Conservation (phyloP, 495 filamentous ascomycete genomes). For the Rostrohypoxylon terebratum region DNA sequence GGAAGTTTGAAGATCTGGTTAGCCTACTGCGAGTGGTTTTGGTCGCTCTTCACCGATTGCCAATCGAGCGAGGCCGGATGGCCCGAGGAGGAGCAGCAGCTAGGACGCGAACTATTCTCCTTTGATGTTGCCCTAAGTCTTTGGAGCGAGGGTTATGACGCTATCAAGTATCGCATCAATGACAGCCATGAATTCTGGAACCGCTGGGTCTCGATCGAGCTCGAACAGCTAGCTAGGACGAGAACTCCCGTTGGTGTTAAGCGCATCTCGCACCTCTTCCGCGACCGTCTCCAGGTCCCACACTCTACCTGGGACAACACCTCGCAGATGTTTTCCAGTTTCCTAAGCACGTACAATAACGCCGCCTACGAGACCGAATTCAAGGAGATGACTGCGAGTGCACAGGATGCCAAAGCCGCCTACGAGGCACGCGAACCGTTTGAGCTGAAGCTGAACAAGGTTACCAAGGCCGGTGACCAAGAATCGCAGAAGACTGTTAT, state of each 20-base stretch:
- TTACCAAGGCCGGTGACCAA: slow-evolving; percentile 67
- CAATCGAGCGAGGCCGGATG: slow-evolving; percentile 70
- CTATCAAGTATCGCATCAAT: slow-evolving; percentile 81
- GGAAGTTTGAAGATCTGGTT: slow-evolving; percentile 88
- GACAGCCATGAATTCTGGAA: slow-evolving; percentile 94
- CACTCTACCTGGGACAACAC: slow-evolving; percentile 89
- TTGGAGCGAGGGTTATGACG: slow-evolving; percentile 81
- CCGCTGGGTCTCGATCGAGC: slow-evolving; percentile 73
- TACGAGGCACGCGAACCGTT: slow-evolving; percentile 75
- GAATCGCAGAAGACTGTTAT: slow-evolving; percentile 69
- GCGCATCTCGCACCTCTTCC: slow-evolving; percentile 75
- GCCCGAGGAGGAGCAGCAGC: slow-evolving; percentile 78
- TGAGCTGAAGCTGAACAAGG: slow-evolving; percentile 75
- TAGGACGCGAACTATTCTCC: slow-evolving; percentile 83
- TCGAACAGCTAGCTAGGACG: slow-evolving; percentile 65
- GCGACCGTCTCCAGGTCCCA: slow-evolving; percentile 78
- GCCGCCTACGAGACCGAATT: slow-evolving; percentile 82
- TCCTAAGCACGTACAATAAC: slow-evolving; percentile 81
- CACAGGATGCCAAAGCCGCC: slow-evolving; percentile 74
- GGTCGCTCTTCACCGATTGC: slow-evolving; percentile 76
- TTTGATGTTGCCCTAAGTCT: slow-evolving; percentile 79
- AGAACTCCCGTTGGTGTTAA: slow-evolving; percentile 69
- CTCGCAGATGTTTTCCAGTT: slow-evolving; percentile 82
- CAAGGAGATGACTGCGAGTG: slow-evolving; percentile 72
- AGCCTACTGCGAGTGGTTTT: slow-evolving; percentile 87